These are phyloP conservation scores for Pyrenophora teres DNA, from an alignment of 2,329 filamentous ascomycete species.

Conservation along the genomic window DNA sequence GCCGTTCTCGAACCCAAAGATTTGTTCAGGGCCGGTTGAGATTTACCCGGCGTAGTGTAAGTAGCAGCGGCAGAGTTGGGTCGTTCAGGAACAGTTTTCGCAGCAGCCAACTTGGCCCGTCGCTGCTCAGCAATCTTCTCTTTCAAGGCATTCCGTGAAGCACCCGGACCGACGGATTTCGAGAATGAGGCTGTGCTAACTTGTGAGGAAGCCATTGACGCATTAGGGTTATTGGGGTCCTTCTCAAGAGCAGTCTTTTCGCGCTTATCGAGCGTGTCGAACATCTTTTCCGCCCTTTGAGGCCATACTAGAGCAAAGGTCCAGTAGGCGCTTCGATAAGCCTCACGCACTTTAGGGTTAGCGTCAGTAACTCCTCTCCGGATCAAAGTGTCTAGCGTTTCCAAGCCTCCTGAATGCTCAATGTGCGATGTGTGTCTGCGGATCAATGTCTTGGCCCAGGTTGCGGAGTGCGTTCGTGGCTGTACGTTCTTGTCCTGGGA, in stretches of 20 bases:
- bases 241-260: slow-evolving; percentile 81
- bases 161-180: slow-evolving; percentile 57
- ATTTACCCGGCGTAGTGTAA: slow-evolving; percentile 56
- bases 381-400: slow-evolving; percentile 83
- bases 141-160: slow-evolving; percentile 64
- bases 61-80: slow-evolving; percentile 63
- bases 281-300: slow-evolving; percentile 74
- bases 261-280: slow-evolving; percentile 76
- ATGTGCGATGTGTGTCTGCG: slow-evolving; percentile 81
- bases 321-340: slow-evolving; percentile 87
- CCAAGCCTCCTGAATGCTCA: slow-evolving; percentile 82
- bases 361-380: slow-evolving; percentile 87
- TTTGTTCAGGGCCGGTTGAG: slow-evolving; percentile 36
- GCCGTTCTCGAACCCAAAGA: slow-evolving; percentile 35
- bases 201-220: slow-evolving; percentile 55
- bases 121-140: slow-evolving; percentile 80
- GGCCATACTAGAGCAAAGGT: slow-evolving; percentile 78
- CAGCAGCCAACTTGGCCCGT: slow-evolving; percentile 62
- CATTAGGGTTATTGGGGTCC: slow-evolving; percentile 79
- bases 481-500: slow-evolving; percentile 93
- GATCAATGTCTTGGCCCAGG: slow-evolving; percentile 84
- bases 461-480: slow-evolving; percentile 75
- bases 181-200: slow-evolving; percentile 51
- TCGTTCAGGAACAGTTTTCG: slow-evolving; percentile 54
- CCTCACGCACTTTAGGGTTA: slow-evolving; percentile 87